phyloP scores from a whole-genome alignment of 306 rosid species.

The Prunus mongolica region DNA sequence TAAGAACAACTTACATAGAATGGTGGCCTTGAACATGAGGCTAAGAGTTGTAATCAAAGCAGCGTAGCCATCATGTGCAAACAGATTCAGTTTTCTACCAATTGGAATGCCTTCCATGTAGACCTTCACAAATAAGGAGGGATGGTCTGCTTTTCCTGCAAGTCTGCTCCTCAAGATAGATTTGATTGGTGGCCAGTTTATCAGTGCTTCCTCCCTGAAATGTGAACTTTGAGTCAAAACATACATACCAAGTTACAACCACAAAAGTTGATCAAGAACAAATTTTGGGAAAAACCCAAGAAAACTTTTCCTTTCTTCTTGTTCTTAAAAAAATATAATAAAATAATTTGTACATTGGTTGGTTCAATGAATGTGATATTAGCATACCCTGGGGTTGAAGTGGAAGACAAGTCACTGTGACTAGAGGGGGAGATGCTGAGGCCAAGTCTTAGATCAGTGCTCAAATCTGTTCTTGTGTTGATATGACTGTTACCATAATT shows the following conservation, averaged over 20 bases:
- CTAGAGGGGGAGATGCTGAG: conserved; percentile 8
- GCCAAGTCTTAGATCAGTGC: conserved; percentile 26
- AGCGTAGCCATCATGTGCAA: conserved; percentile 4
- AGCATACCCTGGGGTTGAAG: conserved; percentile 16
- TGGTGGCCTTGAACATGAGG: conserved; percentile 19
- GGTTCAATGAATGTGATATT: background rate
- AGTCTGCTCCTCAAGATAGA: conserved; percentile 10
- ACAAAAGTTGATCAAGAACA: background rate
- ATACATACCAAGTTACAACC: background rate
- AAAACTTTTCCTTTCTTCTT: background rate
- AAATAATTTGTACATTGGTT: background rate
- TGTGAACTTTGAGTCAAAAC: background rate
- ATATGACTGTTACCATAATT: background rate
- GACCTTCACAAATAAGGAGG: conserved; percentile 19
- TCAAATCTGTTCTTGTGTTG: conserved; percentile 9
- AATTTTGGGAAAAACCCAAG: background rate
- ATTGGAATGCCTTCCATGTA: conserved; percentile 20
- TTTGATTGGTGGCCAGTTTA: conserved; percentile 19
- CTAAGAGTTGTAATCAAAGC: conserved; percentile 11
- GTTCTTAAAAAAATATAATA: background rate
- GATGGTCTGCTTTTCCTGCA: conserved; percentile 1
- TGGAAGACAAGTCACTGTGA: conserved; percentile 15
- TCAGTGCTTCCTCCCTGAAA: conserved; percentile 15
- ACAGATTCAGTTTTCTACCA: conserved; percentile 16
- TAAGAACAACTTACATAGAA: background rate